Percentiles rank a stretch among this genome's conserved stretches.
Conservation (phyloP, 139 green algal species). For the Chlamydomonas schloesseri region DNA sequence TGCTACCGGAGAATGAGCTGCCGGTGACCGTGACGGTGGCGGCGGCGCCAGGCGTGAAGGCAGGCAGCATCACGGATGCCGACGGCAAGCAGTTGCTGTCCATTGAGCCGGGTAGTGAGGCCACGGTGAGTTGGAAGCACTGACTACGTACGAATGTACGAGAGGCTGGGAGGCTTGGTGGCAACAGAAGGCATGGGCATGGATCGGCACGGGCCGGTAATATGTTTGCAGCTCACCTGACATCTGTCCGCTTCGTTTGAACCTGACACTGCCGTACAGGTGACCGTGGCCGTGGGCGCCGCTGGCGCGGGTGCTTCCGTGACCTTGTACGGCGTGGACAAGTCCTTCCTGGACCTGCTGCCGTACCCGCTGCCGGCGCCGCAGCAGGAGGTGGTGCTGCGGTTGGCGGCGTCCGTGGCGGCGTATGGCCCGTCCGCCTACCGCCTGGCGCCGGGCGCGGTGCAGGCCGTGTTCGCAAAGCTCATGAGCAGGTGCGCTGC, state of each 20-base stretch:
- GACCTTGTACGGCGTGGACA: constrained; percentile 66
- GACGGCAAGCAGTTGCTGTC: constrained; percentile 1
- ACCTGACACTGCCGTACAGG: not conserved
- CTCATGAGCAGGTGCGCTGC: not conserved
- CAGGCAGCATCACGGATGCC: not conserved
- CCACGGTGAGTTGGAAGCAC: constrained; percentile 12
- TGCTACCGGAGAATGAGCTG: constrained; percentile 16
- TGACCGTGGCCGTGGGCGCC: constrained; percentile 4
- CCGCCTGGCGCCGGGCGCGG: constrained; percentile 31
- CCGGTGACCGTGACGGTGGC: not conserved
- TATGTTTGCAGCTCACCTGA: too few species aligned
- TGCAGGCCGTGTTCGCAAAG: constrained; percentile 36
- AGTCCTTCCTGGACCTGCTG: constrained; percentile 69
- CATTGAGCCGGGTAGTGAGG: not conserved
- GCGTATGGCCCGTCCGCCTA: not conserved
- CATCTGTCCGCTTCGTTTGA: too few species aligned
- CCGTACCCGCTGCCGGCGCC: constrained; percentile 59
- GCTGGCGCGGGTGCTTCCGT: constrained; percentile 29
- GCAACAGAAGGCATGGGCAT: too few species aligned
- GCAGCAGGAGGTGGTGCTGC: constrained; percentile 11
- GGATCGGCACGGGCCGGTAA: too few species aligned
- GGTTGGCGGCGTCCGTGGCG: not conserved
- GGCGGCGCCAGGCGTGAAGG: not conserved
- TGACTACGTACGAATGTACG: too few species aligned
- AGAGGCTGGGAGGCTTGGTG: too few species aligned